Base-by-base conservation (phyloP, 2,329 filamentous ascomycete genomes). In the Leptosphaerulina australis region DNA sequence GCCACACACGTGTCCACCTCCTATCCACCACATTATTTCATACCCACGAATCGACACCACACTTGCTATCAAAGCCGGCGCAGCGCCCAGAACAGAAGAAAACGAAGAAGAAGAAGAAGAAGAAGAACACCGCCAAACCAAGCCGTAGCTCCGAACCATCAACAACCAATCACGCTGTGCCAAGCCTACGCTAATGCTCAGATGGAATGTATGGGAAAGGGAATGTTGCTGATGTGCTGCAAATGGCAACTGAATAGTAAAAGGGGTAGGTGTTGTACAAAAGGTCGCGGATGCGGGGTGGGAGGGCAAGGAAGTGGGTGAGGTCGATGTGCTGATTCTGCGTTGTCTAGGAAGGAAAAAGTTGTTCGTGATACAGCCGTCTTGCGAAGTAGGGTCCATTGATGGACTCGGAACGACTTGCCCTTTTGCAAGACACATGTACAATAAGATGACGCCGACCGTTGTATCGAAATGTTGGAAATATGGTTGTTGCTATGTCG, bases 31-130 rank as follows among this genome's bases (percentile, higher is more conserved):
- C 14, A 54, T 55, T 56, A 60, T 45, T 53, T 44, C 33, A 22
- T 20, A 38, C 26, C 33, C 44, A 45, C 44, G 44, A 24, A 24
- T 35, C 21, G 40, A 30, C 34, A 36, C 30, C 18, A 15, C 35
- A 35, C 25, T 29, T 18, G 54, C 60, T 62, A 37, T 62, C 60
- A 62, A 64, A 64, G 60, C 60, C 44, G 37, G 31, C 48, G 41
- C 41, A 30, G 44, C 50, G 39, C 46, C 36, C 26, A 52, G 49
- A 52, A 52, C 33, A 33, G 39, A 43, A 49, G 40, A 55, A 53
- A 29, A 35, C 22, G 14, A 46, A 40, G n/a, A n/a, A n/a, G n/a
- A n/a, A n/a, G n/a, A 38, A 33, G 39, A 43, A 49, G 40, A 55
- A 53, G 31, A 35, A 28, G 14, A 46, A 40, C 41, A 25, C 26